These are phyloP conservation scores for Aspergillus sp. DNA, from an alignment of 2,329 filamentous ascomycete species.

Conservation along the genomic window DNA sequence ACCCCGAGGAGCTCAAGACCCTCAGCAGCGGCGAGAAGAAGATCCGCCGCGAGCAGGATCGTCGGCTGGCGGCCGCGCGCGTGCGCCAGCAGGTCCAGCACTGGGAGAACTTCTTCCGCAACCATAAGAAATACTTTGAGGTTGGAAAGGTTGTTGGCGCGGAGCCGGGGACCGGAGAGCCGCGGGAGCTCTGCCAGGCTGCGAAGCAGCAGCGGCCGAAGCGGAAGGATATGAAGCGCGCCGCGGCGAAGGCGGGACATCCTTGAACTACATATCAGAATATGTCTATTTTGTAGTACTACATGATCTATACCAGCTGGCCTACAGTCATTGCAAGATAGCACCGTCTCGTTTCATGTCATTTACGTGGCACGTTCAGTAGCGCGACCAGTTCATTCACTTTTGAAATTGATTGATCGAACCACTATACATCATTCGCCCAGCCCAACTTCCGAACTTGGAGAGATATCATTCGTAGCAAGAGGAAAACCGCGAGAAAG, in stretches of 20 bases:
- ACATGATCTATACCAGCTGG: neutral
- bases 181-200: constrained; percentile 65
- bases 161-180: constrained; percentile 43
- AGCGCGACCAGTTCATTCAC: constrained; percentile 28
- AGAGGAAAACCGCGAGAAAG: constrained; percentile 35
- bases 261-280: constrained; percentile 5
- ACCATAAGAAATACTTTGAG: constrained; percentile 74
- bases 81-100: constrained; percentile 68
- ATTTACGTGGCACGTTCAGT: constrained; percentile 32
- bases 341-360: constrained; percentile 13
- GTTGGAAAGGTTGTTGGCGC: constrained; percentile 68
- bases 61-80: constrained; percentile 60
- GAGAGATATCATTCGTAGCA: constrained; percentile 40
- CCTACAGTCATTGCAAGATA: constrained; percentile 13
- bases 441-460: constrained; percentile 34
- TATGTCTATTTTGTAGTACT: neutral
- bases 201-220: constrained; percentile 67
- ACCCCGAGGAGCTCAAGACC: constrained; percentile 42
- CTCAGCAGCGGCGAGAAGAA: constrained; percentile 44
- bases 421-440: constrained; percentile 35
- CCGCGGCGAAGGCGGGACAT: neutral
- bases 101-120: constrained; percentile 81
- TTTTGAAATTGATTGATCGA: constrained; percentile 28
- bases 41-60: constrained; percentile 60
- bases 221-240: constrained; percentile 31